A percentile compares a stretch with the other conserved stretches of the same genome.
phyloP scores from a whole-genome alignment of 306 rosid species.

The Begonia masoniana region DNA sequence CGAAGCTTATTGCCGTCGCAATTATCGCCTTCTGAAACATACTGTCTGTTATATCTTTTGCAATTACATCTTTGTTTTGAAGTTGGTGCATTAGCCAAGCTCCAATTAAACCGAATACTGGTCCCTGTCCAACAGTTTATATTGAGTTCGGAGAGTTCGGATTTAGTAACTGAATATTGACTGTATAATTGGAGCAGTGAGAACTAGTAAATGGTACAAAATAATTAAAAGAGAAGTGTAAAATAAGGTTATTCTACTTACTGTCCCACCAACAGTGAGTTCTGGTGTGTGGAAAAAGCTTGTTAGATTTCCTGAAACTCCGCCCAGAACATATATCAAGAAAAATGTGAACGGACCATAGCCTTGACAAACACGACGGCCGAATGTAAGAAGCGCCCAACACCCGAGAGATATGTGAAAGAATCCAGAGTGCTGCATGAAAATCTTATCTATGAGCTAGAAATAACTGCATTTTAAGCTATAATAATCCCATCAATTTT shows the following conservation, averaged over 20 bases:
- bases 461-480: background rate
- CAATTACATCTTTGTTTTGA: conserved; percentile 44
- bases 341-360: conserved; percentile 71
- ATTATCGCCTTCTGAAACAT: conserved; percentile 66
- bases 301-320: conserved; percentile 74
- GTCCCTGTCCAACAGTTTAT: conserved; percentile 42
- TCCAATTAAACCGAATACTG: conserved; percentile 79
- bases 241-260: conserved; percentile 18
- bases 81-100: conserved; percentile 81
- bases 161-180: too few relatives aligned
- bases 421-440: conserved; percentile 67
- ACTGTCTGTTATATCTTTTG: conserved; percentile 34
- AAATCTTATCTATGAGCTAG: conserved; percentile 4
- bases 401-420: conserved; percentile 57
- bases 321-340: conserved; percentile 76
- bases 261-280: conserved; percentile 83
- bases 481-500: background rate
- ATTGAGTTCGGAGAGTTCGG: too few relatives aligned
- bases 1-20: conserved; percentile 43
- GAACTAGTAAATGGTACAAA: background rate
- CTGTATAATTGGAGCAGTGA: too few relatives aligned
- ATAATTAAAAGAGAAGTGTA: background rate
- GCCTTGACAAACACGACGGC: conserved; percentile 70
- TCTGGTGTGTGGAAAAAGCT: conserved; percentile 81
- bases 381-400: conserved; percentile 53